Evolutionary conservation across 1,284 basidiomycete species (phyloP), one percentile per base, ranked within the genome.

Genomic region (Cryptococcus floricola): DNA sequence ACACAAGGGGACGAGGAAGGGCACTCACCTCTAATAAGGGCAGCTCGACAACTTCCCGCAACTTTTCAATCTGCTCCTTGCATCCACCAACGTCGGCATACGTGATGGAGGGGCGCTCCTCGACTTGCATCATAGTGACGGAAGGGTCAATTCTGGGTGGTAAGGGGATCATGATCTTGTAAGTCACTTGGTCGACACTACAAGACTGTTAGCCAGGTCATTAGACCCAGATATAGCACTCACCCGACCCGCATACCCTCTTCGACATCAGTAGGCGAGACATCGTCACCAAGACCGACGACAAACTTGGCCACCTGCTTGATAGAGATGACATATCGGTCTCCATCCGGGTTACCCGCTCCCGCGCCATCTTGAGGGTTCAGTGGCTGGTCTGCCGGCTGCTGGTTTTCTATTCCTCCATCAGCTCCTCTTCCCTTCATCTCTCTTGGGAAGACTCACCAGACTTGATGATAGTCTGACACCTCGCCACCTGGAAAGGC

Each of bases 71-170:
- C 78, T 98, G 96, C 76, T 98, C 96, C 79, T 98, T 98, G 80
- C 96, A 98, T 9, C 96, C 96, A 65, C 96, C 96, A 54, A 99
- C 85, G 70, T 98, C 96, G 9, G 93, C 92, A 75, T 98, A 98
- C 2, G 95, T 98, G 49, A 98, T 92, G 69, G 98, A 95, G 1
- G 95, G 95, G 76, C 98, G 95, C 79, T 98, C 95, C 77, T 98
- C 95, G 46, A 98, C 95, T 77, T 98, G 95, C 96, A 99, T 99
- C 95, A 98, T 98, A 14, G 96, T 98, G 4, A 99, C 96, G 0
- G 93, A 96, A 3, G 96, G 93, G 76, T 99, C 96, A 66, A 99
- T 99, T 81, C 96, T 97, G 39, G 96, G 96, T 44, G 96, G 96
- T n/a, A 98, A 79, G n/a, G 96, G 96, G 63, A 99, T 98, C 79